Conservation (phyloP, 2,329 filamentous ascomycete species). For the Chrysosporium keratinophilum region DNA sequence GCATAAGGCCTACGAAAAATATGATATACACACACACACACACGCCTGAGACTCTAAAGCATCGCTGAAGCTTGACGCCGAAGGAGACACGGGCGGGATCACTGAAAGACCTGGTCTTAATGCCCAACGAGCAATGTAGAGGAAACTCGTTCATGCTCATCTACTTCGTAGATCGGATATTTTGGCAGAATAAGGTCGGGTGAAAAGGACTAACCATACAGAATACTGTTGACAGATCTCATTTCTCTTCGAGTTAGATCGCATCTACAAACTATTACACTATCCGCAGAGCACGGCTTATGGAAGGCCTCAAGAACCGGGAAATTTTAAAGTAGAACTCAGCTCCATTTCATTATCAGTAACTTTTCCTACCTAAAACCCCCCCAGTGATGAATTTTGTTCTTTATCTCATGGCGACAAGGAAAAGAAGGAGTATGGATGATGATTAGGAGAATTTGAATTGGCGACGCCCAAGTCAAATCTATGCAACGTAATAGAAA, state of each 20-base stretch:
- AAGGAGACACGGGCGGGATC: too few relatives aligned
- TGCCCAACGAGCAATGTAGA: too few relatives aligned
- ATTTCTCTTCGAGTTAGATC: too few relatives aligned
- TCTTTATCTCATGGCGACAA: neutral
- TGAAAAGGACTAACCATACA: too few relatives aligned
- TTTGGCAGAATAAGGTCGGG: too few relatives aligned
- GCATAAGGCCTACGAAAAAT: too few relatives aligned
- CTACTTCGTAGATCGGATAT: neutral
- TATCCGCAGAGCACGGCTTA: neutral
- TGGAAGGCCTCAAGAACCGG: neutral
- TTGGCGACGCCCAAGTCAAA: slow-evolving; percentile 13
- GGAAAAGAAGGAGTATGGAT: slow-evolving; percentile 7
- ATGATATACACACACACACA: too few relatives aligned
- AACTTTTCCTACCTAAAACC: slow-evolving; percentile 8
- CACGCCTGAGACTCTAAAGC: too few relatives aligned
- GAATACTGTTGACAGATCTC: too few relatives aligned
- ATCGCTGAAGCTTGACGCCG: too few relatives aligned
- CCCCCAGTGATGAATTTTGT: neutral
- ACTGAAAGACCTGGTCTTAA: too few relatives aligned
- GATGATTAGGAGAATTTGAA: slow-evolving; percentile 8
- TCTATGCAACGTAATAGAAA: slow-evolving; percentile 12
- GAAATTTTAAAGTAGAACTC: neutral
- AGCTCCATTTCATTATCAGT: slow-evolving; percentile 7
- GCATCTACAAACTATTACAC: too few relatives aligned
- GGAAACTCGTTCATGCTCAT: neutral